Percentiles rank a stretch among this genome's conserved stretches.
These are phyloP conservation scores for Pezicula neosporulosa DNA, from an alignment of 2,329 filamentous ascomycete species.

Conservation along the genomic window DNA sequence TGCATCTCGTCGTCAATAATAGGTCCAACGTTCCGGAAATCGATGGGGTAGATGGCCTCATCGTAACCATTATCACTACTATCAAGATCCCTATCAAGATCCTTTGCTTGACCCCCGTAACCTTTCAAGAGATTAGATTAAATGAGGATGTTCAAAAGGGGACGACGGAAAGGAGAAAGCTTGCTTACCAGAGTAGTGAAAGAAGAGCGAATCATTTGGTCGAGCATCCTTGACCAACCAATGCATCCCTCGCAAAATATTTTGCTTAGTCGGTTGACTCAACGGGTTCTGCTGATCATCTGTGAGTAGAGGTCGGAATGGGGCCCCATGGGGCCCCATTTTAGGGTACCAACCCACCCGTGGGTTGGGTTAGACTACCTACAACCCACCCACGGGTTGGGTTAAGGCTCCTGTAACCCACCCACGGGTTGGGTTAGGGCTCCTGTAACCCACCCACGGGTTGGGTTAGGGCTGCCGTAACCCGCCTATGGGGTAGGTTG, in stretches of 20 bases:
- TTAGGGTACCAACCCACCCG: too few relatives aligned
- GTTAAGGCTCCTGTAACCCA: too few relatives aligned
- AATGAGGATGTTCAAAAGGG: too few relatives aligned
- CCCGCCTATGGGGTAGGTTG: too few relatives aligned
- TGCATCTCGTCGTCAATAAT: slow-evolving; percentile 86
- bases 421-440: too few relatives aligned
- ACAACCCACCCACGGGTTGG: too few relatives aligned
- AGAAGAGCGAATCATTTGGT: slow-evolving; percentile 93
- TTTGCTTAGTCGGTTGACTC: slow-evolving; percentile 94
- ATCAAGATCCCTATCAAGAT: slow-evolving; percentile 71
- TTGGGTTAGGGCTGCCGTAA: too few relatives aligned
- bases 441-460: too few relatives aligned
- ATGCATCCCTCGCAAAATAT: slow-evolving; percentile 94
- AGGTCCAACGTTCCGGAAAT: slow-evolving; percentile 75
- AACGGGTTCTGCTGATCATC: slow-evolving; percentile 97
- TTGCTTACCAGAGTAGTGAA: slow-evolving; percentile 87
- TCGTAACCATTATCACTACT: slow-evolving; percentile 81
- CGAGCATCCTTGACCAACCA: slow-evolving; percentile 94
- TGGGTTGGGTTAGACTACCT: too few relatives aligned
- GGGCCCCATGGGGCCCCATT: too few relatives aligned
- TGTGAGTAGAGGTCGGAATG: too few relatives aligned
- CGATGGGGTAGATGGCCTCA: slow-evolving; percentile 80
- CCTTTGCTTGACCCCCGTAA: slow-evolving; percentile 76
- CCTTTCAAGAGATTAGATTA: slow-evolving; percentile 41
- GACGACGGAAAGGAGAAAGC: too few relatives aligned